A percentile compares a stretch with the other conserved stretches of the same genome.
These are phyloP conservation scores for Pythium plurisporium DNA, from an alignment of 352 stramenopile species.

Conservation along the genomic window DNA sequence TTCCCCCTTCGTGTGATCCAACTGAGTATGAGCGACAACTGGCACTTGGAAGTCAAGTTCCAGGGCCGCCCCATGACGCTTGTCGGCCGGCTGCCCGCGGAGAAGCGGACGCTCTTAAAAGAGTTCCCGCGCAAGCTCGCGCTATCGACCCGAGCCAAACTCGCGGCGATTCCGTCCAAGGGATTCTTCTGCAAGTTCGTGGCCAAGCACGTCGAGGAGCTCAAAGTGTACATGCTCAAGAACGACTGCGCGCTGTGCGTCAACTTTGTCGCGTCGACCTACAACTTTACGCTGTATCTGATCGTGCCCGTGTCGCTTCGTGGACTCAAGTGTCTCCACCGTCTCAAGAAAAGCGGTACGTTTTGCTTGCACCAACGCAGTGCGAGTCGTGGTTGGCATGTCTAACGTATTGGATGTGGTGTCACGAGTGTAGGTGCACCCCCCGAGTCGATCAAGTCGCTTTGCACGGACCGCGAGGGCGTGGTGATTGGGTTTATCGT, in stretches of 20 bases:
- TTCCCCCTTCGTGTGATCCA: not conserved
- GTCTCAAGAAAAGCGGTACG: constrained; percentile 73
- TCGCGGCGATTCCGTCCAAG: constrained; percentile 75
- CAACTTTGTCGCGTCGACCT: constrained; percentile 74
- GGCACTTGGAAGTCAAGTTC: constrained; percentile 84
- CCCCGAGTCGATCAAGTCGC: constrained; percentile 76
- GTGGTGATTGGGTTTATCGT: constrained; percentile 87
- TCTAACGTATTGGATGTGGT: not conserved
- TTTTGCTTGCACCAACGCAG: constrained; percentile 4
- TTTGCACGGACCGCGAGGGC: constrained; percentile 77
- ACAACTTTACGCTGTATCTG: constrained; percentile 84
- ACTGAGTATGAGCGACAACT: constrained; percentile 79
- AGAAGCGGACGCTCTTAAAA: constrained; percentile 72
- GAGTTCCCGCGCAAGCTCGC: constrained; percentile 76
- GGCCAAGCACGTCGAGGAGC: constrained; percentile 77
- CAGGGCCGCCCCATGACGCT: constrained; percentile 66
- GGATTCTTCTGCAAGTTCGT: constrained; percentile 90
- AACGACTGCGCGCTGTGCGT: constrained; percentile 81
- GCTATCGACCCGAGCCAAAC: constrained; percentile 74
- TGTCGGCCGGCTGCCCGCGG: constrained; percentile 66
- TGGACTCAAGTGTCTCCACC: constrained; percentile 72
- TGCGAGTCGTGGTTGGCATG: not conserved
- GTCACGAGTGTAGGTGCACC: constrained; percentile 62
- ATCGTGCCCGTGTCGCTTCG: constrained; percentile 62
- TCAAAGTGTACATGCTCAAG: constrained; percentile 87